Percentiles rank a stretch among this genome's conserved stretches.
Conservation (phyloP, 208 protist genomes). For the Porcisia deanei region DNA sequence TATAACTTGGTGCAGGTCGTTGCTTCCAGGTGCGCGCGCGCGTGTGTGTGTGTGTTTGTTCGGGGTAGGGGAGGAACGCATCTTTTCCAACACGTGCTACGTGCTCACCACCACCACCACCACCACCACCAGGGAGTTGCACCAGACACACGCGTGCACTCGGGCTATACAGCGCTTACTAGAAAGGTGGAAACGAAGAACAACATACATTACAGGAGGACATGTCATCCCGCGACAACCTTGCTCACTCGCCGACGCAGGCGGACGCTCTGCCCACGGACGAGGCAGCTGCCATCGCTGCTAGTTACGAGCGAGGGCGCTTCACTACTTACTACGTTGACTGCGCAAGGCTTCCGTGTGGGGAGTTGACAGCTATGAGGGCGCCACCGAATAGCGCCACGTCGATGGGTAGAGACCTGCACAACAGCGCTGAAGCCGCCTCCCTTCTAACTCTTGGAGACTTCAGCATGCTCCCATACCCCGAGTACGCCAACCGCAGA, state of each 20-base stretch:
- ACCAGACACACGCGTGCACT: not conserved
- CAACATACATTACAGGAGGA: not conserved
- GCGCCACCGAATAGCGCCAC: not conserved
- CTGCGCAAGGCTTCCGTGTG: constrained; percentile 32
- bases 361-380: not conserved
- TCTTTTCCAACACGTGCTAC: not conserved
- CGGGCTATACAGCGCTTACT: not conserved
- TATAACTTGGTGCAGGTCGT: too few relatives aligned
- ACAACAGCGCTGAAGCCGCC: not conserved
- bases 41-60: too few relatives aligned
- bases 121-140: not conserved
- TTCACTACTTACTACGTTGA: constrained; percentile 50
- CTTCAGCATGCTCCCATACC: constrained; percentile 68
- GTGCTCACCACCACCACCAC: not conserved
- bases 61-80: not conserved
- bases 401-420: not conserved
- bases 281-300: constrained; percentile 26
- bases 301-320: constrained; percentile 18
- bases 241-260: not conserved
- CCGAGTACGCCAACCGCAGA: constrained; percentile 44
- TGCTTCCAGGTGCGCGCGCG: too few relatives aligned
- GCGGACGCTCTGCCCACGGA: constrained; percentile 5
- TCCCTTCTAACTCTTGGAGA: constrained; percentile 22
- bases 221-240: not conserved
- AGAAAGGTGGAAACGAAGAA: not conserved